Conservation (phyloP, 108 stramenopile species). For the Cyclotella sp. region DNA sequence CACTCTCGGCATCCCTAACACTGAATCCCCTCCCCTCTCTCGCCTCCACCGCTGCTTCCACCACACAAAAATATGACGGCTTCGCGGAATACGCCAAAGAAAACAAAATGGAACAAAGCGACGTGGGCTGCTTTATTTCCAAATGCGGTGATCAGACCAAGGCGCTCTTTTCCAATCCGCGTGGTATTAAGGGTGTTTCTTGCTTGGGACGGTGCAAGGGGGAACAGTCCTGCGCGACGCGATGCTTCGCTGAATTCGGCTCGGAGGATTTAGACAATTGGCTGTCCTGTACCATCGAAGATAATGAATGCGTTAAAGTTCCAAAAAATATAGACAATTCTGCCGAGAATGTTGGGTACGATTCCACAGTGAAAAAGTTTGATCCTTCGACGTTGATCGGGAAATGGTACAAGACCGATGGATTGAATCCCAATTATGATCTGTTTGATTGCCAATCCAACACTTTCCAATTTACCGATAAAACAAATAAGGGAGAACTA, state of each 20-base stretch:
- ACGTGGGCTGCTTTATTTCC: constrained; percentile 84
- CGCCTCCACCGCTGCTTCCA: constrained; percentile 9
- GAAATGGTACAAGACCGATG: constrained; percentile 94
- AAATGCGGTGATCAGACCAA: constrained; percentile 84
- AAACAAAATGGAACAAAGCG: constrained; percentile 84
- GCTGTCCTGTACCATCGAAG: constrained; percentile 88
- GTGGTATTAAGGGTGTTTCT: constrained; percentile 84
- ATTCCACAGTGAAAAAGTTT: constrained; percentile 64
- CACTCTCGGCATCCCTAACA: neutral
- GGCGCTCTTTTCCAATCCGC: constrained; percentile 81
- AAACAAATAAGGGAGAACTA: constrained; percentile 54
- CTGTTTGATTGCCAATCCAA: constrained; percentile 95
- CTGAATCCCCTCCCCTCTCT: neutral
- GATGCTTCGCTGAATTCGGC: constrained; percentile 87
- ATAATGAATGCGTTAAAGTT: constrained; percentile 88
- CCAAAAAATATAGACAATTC: constrained; percentile 81
- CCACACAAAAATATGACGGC: constrained; percentile 68
- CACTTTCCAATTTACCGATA: constrained; percentile 67
- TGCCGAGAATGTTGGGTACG: constrained; percentile 74
- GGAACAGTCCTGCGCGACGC: constrained; percentile 86
- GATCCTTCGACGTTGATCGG: constrained; percentile 82
- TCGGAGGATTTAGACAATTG: constrained; percentile 77
- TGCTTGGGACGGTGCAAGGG: constrained; percentile 94
- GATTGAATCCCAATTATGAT: constrained; percentile 94
- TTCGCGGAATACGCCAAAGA: constrained; percentile 88